Base-by-base conservation (phyloP, 306 rosid species). In the Oxytropis ochrocephala region DNA sequence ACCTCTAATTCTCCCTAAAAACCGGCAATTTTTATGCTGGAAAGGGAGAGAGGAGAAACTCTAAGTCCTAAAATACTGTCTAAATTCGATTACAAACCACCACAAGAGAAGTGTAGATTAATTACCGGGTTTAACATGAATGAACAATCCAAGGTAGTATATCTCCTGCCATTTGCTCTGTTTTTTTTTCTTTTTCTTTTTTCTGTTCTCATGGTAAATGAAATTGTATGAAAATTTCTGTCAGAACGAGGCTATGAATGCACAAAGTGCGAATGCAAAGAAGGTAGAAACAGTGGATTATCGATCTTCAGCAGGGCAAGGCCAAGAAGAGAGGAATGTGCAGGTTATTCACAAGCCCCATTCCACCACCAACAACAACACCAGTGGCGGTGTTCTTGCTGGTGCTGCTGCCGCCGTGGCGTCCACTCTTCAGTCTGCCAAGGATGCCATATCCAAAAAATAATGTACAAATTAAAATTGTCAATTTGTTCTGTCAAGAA, bases 221-320 rank as follows among this genome's bases (percentile, higher is more conserved):
- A 48, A 16, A 41, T 8, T 57, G 53, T 11, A 16, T 59, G 60
- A 74, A 29, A 59, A 8, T n/a, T 65, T 69, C 7, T 53, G 42
- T n/a, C 47, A 87, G 87, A 78, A 73, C 4, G 68, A 83, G 51
- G 12, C 48, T 12, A 12, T 14, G 57, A 80, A 76, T 46, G 69
- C 63, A 55, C 56, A 19, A 49, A 35, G 64, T 39, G 35, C n/a
- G 3, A 39, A 30, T 55, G 86, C 75, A 74, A 83, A 14, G 18
- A 91, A 62, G 78, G 94, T 87, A 59, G 84, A 81, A 46, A 79
- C 89, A 0, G 84, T 84, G 42, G 96, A 89, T 16, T 14, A 52
- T 54, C 51, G 50, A 58, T 56, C 90, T 12, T 84, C 91, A 0
- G 84, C 84, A 0, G 95, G 95, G 16, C 76, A 84, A 70, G 64